Conservation (phyloP, 768 basidiomycete genomes). For the Mycena olivaceomarginata region DNA sequence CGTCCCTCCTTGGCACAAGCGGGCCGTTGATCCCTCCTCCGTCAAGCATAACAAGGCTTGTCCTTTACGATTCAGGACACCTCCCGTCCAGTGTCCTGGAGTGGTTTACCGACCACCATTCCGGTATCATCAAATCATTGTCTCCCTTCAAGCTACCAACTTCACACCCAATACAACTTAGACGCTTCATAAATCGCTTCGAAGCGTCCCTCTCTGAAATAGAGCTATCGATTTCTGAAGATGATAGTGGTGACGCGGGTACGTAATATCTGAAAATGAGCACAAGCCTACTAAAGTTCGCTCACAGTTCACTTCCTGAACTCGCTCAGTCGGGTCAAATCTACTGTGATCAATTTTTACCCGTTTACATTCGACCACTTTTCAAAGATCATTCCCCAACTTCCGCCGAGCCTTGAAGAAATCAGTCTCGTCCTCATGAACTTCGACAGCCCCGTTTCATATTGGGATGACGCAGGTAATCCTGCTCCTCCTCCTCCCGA, state of each 20-base stretch:
- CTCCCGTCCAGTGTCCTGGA: background rate
- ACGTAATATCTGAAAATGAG: background rate
- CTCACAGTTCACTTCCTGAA: background rate
- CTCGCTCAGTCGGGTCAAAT: background rate
- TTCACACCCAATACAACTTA: background rate
- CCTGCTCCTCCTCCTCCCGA: no score
- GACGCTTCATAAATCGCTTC: background rate
- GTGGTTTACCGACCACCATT: background rate
- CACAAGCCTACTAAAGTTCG: background rate
- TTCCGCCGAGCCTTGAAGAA: background rate
- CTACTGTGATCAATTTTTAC: background rate
- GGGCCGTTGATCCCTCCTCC: no score
- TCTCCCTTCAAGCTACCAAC: background rate
- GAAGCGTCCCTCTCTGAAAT: background rate
- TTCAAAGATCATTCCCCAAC: background rate
- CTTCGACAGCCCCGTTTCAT: no score
- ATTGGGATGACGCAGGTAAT: no score
- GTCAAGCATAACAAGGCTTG: background rate
- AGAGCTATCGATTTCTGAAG: background rate
- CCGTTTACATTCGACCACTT: background rate
- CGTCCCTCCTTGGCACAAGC: no score
- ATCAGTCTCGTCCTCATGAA: background rate
- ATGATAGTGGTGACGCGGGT: background rate
- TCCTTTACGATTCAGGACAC: background rate
- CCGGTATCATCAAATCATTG: background rate